These are phyloP conservation scores for Theileria parva DNA, from an alignment of 169 alveolate genomes.

Conservation along the genomic window DNA sequence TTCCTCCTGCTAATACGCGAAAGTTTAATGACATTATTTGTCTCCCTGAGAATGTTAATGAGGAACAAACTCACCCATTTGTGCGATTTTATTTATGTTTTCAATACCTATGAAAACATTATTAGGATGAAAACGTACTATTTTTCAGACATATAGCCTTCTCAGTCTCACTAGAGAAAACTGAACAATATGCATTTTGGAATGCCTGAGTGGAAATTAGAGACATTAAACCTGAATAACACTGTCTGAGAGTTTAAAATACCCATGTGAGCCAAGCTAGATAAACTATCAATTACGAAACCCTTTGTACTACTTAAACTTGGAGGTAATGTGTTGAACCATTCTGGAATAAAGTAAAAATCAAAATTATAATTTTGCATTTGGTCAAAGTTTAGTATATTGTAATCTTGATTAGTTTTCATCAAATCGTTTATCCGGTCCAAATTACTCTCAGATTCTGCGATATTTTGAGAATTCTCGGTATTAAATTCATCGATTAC, in stretches of 20 bases:
- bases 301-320: slow-evolving; percentile 14
- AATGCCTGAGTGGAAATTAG: slow-evolving; percentile 38
- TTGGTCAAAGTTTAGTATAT: background rate
- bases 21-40: slow-evolving; percentile 37
- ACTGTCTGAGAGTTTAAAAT: background rate
- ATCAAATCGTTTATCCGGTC: background rate
- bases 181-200: slow-evolving; percentile 19
- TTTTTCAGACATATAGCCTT: slow-evolving; percentile 43
- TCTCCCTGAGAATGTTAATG: slow-evolving; percentile 4
- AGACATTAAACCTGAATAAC: slow-evolving; percentile 28
- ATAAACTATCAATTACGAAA: background rate
- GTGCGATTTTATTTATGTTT: slow-evolving; percentile 18
- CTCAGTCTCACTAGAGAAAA: slow-evolving; percentile 50
- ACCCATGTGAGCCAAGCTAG: slow-evolving; percentile 15
- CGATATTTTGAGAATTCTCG: background rate
- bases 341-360: slow-evolving; percentile 19
- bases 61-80: background rate
- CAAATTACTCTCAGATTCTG: background rate
- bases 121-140: slow-evolving; percentile 9
- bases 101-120: slow-evolving; percentile 11
- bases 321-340: slow-evolving; percentile 15
- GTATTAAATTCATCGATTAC: background rate
- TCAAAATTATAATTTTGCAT: background rate
- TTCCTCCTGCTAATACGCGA: slow-evolving; percentile 56
- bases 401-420: slow-evolving; percentile 1